Conservation (phyloP, 164 flowering plant species). For the Dillenia turbinata region DNA sequence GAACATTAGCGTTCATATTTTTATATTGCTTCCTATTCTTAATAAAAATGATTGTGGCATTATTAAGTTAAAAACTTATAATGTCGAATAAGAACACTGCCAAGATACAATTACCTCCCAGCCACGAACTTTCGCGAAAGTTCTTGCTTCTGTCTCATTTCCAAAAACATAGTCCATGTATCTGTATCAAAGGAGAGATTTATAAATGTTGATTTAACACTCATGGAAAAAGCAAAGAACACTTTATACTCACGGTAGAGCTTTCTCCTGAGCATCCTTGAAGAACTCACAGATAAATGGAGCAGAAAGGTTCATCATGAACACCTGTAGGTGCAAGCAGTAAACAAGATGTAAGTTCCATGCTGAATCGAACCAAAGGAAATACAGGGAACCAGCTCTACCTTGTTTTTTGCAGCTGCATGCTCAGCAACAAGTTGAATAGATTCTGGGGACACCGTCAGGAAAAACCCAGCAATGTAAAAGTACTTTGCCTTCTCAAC, state of each 20-base stretch:
- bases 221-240: not conserved
- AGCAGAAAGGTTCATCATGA: conserved; percentile 91
- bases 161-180: conserved; percentile 88
- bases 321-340: conserved; percentile 11
- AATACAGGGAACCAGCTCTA: too few species aligned
- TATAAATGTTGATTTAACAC: not conserved
- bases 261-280: conserved; percentile 82
- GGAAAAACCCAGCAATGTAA: conserved; percentile 95
- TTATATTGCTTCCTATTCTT: too few species aligned
- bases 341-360: too few species aligned
- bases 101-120: conserved; percentile 66
- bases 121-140: conserved; percentile 83
- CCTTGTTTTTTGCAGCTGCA: conserved; percentile 67
- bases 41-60: too few species aligned
- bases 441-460: conserved; percentile 94
- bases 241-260: conserved; percentile 58
- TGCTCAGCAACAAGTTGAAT: conserved; percentile 71
- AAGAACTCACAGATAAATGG: conserved; percentile 94
- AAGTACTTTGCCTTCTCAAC: conserved; percentile 92
- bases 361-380: too few species aligned
- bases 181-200: conserved; percentile 24
- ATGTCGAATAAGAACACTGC: too few species aligned
- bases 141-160: conserved; percentile 92
- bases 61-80: too few species aligned
- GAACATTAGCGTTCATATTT: too few species aligned